Evolutionary conservation across 768 basidiomycete genomes (phyloP).

Genomic region (Rhodotorula paludigena): DNA sequence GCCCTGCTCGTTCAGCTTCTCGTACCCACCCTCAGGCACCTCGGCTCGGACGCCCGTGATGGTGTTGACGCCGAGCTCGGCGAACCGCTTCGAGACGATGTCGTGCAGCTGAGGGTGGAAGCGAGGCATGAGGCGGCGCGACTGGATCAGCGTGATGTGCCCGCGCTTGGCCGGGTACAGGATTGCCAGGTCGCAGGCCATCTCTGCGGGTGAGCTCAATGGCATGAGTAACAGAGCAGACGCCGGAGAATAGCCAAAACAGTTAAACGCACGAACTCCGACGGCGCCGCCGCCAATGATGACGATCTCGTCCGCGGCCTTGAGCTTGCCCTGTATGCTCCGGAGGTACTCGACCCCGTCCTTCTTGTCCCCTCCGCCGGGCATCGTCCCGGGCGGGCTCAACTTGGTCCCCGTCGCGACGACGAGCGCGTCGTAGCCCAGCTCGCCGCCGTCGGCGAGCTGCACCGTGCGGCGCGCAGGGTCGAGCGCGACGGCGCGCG

Average conservation of each 20-base stretch:
- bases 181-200: constrained; percentile 60
- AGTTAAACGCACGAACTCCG: constrained; percentile 66
- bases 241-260: too few relatives aligned
- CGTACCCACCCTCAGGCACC: constrained; percentile 46
- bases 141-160: constrained; percentile 60
- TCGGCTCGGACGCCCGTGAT: constrained; percentile 53
- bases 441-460: constrained; percentile 15
- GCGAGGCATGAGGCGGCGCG: constrained; percentile 57
- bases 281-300: constrained; percentile 70
- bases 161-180: constrained; percentile 53
- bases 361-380: constrained; percentile 36
- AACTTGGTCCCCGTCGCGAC: constrained; percentile 57
- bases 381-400: constrained; percentile 36
- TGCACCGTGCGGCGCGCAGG: background rate
- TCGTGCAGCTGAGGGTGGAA: constrained; percentile 57
- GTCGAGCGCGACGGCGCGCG: constrained; percentile 10
- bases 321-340: constrained; percentile 54
- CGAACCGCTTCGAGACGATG: constrained; percentile 50
- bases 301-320: constrained; percentile 55
- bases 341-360: constrained; percentile 55
- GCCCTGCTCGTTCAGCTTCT: constrained; percentile 29
- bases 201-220: constrained; percentile 50
- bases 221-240: background rate
- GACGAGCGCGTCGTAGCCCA: constrained; percentile 58
- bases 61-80: constrained; percentile 53